Evolutionary conservation across 169 alveolate species (phyloP).

Genomic region (Plasmodium coatneyi): DNA sequence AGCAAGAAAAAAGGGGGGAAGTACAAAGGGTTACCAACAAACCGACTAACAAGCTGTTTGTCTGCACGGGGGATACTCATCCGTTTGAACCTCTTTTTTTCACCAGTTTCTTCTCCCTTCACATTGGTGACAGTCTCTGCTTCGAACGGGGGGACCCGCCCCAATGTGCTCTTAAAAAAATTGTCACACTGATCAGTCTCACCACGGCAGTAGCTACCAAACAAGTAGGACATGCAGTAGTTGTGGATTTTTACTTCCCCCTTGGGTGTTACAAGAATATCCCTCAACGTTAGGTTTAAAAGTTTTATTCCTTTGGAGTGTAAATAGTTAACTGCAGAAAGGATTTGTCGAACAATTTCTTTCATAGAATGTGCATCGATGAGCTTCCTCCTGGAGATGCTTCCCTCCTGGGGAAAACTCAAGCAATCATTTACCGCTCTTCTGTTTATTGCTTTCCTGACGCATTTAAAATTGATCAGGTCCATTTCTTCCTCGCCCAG

Average conservation of each 20-base stretch:
- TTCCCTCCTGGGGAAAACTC: neutral
- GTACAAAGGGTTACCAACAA: neutral
- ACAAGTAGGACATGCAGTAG: constrained; percentile 33
- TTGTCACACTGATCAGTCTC: neutral
- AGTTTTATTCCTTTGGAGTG: constrained; percentile 3
- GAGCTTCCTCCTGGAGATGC: neutral
- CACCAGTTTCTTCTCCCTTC: neutral
- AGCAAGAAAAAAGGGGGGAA: constrained; percentile 11
- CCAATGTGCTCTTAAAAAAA: constrained; percentile 22
- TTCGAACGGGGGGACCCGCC: neutral
- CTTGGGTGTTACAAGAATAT: constrained; percentile 23
- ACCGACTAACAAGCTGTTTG: neutral
- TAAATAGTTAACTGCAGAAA: constrained; percentile 28
- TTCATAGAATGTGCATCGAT: constrained; percentile 4
- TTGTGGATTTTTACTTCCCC: constrained; percentile 50
- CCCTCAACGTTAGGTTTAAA: constrained; percentile 10
- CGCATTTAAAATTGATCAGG: constrained; percentile 13
- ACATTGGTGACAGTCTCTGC: neutral
- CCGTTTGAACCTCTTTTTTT: too few species aligned
- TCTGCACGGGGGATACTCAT: neutral
- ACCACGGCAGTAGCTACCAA: neutral
- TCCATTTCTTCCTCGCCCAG: constrained; percentile 9
- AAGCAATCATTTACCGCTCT: neutral
- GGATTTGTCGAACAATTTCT: constrained; percentile 9
- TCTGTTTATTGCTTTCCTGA: neutral